These are phyloP conservation scores for Trichomonas vaginalis DNA, from an alignment of 208 protist genomes.

Conservation along the genomic window DNA sequence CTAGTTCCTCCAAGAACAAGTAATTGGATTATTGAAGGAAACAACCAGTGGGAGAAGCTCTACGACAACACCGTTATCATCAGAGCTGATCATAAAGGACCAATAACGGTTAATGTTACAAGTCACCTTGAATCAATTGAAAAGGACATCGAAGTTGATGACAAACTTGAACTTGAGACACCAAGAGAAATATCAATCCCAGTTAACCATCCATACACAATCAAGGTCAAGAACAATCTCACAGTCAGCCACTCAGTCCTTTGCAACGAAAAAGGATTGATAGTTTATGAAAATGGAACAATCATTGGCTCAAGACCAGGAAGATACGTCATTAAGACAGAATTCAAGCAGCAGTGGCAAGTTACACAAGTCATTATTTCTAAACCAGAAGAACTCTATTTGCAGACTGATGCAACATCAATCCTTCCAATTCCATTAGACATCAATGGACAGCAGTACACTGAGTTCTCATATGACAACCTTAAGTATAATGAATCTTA, in stretches of 20 bases:
- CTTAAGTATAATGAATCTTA: background rate
- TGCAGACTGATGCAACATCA: background rate
- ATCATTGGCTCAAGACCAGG: background rate
- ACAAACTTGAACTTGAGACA: background rate
- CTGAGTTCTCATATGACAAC: background rate
- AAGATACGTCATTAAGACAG: background rate
- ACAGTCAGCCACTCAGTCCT: background rate
- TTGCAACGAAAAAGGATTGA: too few species aligned
- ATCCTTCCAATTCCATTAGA: background rate
- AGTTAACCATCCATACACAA: background rate
- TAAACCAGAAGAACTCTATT: background rate
- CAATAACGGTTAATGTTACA: background rate
- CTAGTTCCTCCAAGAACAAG: background rate
- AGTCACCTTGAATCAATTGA: background rate
- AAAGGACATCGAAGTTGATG: background rate
- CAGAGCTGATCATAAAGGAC: background rate
- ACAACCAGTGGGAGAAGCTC: background rate
- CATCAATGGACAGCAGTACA: background rate
- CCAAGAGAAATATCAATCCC: background rate
- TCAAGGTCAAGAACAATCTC: background rate
- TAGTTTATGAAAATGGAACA: background rate
- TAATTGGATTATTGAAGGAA: background rate
- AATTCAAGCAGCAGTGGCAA: background rate
- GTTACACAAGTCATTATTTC: background rate
- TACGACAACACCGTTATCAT: background rate